phyloP scores from a whole-genome alignment of 1,139 yeast genomes.

The Hyphopichia khmerensis region DNA sequence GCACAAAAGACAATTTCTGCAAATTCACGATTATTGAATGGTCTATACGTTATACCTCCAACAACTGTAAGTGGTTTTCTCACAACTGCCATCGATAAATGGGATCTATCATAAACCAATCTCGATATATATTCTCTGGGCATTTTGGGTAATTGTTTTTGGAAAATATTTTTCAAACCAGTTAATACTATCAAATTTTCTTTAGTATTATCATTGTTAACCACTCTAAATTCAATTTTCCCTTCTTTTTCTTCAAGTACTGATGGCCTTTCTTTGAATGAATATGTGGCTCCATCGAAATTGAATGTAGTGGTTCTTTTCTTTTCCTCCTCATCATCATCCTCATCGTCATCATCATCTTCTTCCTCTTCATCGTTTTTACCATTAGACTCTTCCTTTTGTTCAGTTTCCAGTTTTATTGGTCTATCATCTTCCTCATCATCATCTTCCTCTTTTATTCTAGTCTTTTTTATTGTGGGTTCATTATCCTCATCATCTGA shows the following conservation, averaged over 20 bases:
- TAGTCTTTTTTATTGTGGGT: conserved; percentile 34
- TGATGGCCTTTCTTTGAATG: conserved; percentile 89
- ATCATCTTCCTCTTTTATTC: conserved; percentile 13
- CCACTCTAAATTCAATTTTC: conserved; percentile 90
- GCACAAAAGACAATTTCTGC: conserved; percentile 99
- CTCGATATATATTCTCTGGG: conserved; percentile 96
- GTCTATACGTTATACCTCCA: conserved; percentile 96
- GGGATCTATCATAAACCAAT: conserved; percentile 90
- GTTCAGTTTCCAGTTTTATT: not conserved
- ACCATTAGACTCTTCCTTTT: conserved; percentile 5
- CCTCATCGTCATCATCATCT: conserved; percentile 41
- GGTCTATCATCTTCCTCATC: conserved; percentile 12
- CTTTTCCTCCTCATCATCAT: conserved; percentile 52
- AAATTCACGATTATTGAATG: conserved; percentile 84
- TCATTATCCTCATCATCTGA: conserved; percentile 28
- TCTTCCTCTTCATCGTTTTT: conserved; percentile 24
- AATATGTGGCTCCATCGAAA: conserved; percentile 76
- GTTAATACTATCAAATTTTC: conserved; percentile 91
- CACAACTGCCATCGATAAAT: conserved; percentile 92
- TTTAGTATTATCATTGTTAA: conserved; percentile 84
- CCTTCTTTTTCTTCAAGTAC: conserved; percentile 92
- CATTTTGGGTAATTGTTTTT: conserved; percentile 97
- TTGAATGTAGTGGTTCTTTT: conserved; percentile 49
- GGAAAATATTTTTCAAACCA: conserved; percentile 93
- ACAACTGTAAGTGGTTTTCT: conserved; percentile 91